Evolutionary conservation across 257 asterid species (phyloP).

Genomic region (Penstemon barbatus): DNA sequence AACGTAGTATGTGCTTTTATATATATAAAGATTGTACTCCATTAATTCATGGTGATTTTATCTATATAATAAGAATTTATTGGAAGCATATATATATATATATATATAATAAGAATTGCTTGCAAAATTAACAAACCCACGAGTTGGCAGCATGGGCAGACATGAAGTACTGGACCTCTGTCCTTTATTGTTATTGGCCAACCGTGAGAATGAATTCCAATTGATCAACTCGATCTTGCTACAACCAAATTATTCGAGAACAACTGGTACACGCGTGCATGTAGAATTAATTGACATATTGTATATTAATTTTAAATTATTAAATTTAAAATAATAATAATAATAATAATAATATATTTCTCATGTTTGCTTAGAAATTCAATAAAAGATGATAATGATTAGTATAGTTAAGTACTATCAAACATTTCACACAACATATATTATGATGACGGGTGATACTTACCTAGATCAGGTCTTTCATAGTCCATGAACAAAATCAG

Average conservation of each 20-base stretch:
- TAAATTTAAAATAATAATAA: too few relatives aligned
- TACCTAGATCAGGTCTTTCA: too few relatives aligned
- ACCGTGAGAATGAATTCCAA: not conserved
- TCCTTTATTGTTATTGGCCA: not conserved
- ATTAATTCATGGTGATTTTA: too few relatives aligned
- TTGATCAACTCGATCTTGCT: not conserved
- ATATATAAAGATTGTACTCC: too few relatives aligned
- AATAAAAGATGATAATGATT: not conserved
- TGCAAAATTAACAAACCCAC: not conserved
- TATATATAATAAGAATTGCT: too few relatives aligned
- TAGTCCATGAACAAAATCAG: too few relatives aligned
- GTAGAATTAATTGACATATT: not conserved
- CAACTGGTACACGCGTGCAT: not conserved
- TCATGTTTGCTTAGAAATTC: not conserved
- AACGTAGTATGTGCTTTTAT: too few relatives aligned
- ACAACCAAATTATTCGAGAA: not conserved
- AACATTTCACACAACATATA: too few relatives aligned
- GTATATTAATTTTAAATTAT: not conserved
- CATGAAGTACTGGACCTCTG: not conserved
- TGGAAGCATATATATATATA: too few relatives aligned
- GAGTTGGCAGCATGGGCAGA: not conserved
- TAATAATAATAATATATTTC: not conserved
- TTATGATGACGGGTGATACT: too few relatives aligned
- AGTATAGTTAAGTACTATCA: too few relatives aligned
- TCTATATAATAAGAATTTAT: too few relatives aligned